Percentiles rank a stretch among this genome's conserved stretches.
phyloP scores from a whole-genome alignment of 1,284 basidiomycete species.

The Papiliotrema terrestris region DNA sequence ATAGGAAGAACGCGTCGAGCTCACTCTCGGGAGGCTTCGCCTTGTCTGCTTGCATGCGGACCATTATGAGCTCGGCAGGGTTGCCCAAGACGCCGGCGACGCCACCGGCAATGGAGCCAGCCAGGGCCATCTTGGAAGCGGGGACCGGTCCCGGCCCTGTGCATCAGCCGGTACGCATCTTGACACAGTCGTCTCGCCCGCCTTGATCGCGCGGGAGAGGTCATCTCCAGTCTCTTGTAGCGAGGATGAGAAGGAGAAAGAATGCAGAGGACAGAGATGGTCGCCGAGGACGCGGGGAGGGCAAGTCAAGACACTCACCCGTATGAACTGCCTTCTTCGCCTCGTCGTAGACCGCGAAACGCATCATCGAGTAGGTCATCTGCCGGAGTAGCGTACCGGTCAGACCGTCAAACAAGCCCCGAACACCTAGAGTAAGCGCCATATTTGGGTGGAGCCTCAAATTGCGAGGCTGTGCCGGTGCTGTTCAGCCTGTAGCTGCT shows the following conservation, averaged over 20 bases:
- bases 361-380: conserved; percentile 88
- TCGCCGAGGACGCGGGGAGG: not conserved
- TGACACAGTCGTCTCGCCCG: too few species aligned
- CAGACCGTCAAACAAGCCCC: conserved; percentile 81
- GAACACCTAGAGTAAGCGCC: conserved; percentile 50
- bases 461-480: too few species aligned
- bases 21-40: conserved; percentile 68
- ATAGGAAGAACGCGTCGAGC: conserved; percentile 1
- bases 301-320: conserved; percentile 33
- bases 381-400: conserved; percentile 85
- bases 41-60: conserved; percentile 82
- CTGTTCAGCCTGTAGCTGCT: not conserved
- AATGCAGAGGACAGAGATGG: not conserved
- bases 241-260: not conserved
- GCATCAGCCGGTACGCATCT: not conserved
- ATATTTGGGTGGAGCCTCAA: too few species aligned
- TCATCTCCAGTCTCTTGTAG: not conserved
- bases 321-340: conserved; percentile 76
- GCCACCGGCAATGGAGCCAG: conserved; percentile 68
- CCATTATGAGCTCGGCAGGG: conserved; percentile 80
- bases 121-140: conserved; percentile 73
- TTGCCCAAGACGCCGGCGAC: conserved; percentile 82
- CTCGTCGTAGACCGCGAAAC: conserved; percentile 91
- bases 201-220: not conserved
- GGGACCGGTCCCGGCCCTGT: conserved; percentile 52